Percentiles rank a stretch among this genome's conserved stretches.
Evolutionary conservation across 306 rosid genomes (phyloP).

Genomic region (Chamaecrista fasciculata): DNA sequence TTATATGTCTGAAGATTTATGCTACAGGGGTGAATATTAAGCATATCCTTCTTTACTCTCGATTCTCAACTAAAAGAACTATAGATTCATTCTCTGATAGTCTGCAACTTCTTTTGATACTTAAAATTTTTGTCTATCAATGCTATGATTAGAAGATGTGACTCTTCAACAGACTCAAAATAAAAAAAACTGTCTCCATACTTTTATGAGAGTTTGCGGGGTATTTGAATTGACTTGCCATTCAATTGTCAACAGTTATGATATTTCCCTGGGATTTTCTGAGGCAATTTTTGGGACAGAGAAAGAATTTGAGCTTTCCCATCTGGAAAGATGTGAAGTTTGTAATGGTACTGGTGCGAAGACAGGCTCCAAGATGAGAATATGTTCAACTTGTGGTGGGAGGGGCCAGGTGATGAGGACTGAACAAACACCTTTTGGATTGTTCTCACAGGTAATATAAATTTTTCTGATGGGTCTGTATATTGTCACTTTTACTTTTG

Average conservation of each 20-base stretch:
- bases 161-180: too few species aligned
- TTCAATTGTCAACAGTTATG: conserved; percentile 71
- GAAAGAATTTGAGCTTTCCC: conserved; percentile 93
- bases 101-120: not conserved
- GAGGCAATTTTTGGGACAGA: conserved; percentile 95
- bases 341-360: conserved; percentile 89
- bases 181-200: too few species aligned
- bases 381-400: conserved; percentile 98
- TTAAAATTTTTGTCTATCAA: not conserved
- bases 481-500: conserved; percentile 6
- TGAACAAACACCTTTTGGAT: conserved; percentile 98
- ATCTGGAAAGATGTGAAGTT: conserved; percentile 89
- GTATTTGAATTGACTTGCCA: conserved; percentile 36
- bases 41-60: not conserved
- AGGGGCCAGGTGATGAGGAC: conserved; percentile 99
- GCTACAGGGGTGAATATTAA: not conserved
- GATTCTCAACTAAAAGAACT: not conserved
- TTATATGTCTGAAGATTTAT: not conserved
- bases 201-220: conserved; percentile 15
- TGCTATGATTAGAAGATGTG: not conserved
- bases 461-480: conserved; percentile 14
- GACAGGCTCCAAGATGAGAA: conserved; percentile 81
- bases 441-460: conserved; percentile 88
- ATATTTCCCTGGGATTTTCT: conserved; percentile 72
- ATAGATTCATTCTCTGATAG: not conserved